Evolutionary conservation across 768 basidiomycete species (phyloP).

Genomic region (Phaeolepiota aurea): DNA sequence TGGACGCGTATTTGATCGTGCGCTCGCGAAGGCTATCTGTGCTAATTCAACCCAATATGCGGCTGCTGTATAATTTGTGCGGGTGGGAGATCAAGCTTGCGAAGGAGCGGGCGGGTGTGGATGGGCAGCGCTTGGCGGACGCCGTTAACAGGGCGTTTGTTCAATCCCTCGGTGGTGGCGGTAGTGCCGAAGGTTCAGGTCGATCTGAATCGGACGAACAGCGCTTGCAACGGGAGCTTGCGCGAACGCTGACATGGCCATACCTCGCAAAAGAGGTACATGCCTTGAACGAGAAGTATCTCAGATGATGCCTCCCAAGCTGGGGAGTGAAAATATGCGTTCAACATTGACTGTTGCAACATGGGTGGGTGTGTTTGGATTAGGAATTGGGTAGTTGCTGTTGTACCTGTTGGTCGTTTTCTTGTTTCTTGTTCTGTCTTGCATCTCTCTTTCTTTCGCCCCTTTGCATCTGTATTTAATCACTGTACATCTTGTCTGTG

Average conservation of each 20-base stretch:
- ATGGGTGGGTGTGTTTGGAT: too few species aligned
- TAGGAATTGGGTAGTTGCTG: too few species aligned
- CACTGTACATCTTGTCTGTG: too few species aligned
- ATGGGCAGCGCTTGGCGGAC: not conserved
- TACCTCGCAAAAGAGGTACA: conserved; percentile 82
- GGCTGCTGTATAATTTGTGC: conserved; percentile 89
- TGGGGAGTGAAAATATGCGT: too few species aligned
- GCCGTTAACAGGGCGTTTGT: not conserved
- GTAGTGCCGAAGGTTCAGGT: too few species aligned
- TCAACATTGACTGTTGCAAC: too few species aligned
- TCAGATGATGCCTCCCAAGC: too few species aligned
- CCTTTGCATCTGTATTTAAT: too few species aligned
- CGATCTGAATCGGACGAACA: conserved; percentile 35
- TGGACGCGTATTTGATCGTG: conserved; percentile 91
- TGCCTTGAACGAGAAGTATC: conserved; percentile 78
- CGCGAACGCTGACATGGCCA: conserved; percentile 73
- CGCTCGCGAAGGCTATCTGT: conserved; percentile 85
- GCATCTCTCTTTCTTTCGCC: too few species aligned
- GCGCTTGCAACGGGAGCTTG: conserved; percentile 48
- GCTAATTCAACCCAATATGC: conserved; percentile 92
- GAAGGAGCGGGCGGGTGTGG: conserved; percentile 55
- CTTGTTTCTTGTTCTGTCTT: too few species aligned
- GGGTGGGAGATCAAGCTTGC: conserved; percentile 95
- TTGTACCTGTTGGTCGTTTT: too few species aligned
- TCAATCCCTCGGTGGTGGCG: too few species aligned